Conservation (phyloP, 75 land plant genomes). For the Pinus taeda region DNA sequence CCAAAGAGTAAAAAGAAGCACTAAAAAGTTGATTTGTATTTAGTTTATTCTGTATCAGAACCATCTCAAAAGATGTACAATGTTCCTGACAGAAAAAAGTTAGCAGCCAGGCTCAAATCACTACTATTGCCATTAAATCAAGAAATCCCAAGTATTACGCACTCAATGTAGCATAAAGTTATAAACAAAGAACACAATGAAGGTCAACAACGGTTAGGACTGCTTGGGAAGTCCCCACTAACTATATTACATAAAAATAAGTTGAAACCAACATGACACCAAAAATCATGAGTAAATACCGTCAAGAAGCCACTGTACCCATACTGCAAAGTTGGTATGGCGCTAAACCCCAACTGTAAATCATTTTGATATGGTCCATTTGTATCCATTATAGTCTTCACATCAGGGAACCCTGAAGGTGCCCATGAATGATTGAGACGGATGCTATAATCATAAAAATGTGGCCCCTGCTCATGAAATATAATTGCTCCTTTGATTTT, state of each 20-base stretch:
- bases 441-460: conserved; percentile 69
- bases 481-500: conserved; percentile 75
- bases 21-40: not conserved
- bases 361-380: conserved; percentile 79
- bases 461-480: conserved; percentile 77
- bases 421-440: conserved; percentile 89
- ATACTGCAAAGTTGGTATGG: conserved; percentile 57
- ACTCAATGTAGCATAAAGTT: not conserved
- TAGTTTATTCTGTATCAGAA: not conserved
- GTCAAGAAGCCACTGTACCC: conserved; percentile 84
- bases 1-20: not conserved
- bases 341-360: conserved; percentile 51
- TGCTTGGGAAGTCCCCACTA: not conserved
- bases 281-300: conserved; percentile 33
- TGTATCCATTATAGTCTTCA: conserved; percentile 67
- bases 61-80: not conserved
- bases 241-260: not conserved
- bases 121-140: not conserved
- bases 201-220: not conserved
- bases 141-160: not conserved
- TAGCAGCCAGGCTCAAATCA: not conserved
- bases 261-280: not conserved
- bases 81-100: not conserved
- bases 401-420: conserved; percentile 80
- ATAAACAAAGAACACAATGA: not conserved